Evolutionary conservation across 768 basidiomycete genomes (phyloP).

Genomic region (Guyanaporus albipodus): DNA sequence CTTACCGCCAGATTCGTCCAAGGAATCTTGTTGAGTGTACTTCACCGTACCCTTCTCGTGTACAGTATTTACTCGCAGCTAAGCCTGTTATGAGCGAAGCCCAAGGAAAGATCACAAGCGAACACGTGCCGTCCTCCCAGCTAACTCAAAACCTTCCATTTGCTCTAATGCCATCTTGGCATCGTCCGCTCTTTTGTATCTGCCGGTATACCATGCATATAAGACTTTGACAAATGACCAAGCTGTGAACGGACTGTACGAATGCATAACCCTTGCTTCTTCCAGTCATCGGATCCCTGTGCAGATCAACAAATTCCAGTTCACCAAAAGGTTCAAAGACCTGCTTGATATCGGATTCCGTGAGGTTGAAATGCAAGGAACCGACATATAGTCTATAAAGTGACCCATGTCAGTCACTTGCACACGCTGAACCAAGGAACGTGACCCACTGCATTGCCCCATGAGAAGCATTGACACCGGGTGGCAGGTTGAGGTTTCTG

Average conservation of each 20-base stretch:
- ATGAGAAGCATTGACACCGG: conserved; percentile 78
- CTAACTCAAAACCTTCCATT: conserved; percentile 98
- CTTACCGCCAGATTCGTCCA: conserved; percentile 89
- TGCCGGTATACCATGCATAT: conserved; percentile 27
- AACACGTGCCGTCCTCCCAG: conserved; percentile 76
- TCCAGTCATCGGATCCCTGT: conserved; percentile 90
- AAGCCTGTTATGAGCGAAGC: conserved; percentile 12
- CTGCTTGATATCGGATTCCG: conserved; percentile 96
- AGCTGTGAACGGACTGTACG: conserved; percentile 66
- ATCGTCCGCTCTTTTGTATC: conserved; percentile 88
- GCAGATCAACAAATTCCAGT: conserved; percentile 97
- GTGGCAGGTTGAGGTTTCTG: conserved; percentile 78
- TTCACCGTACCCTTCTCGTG: conserved; percentile 82
- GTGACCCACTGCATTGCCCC: conserved; percentile 77
- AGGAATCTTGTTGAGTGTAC: conserved; percentile 71
- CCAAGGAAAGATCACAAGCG: conserved; percentile 6
- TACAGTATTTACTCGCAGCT: conserved; percentile 89
- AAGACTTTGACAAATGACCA: neutral
- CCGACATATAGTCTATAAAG: conserved; percentile 85
- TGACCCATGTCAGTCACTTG: conserved; percentile 10
- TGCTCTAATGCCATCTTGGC: conserved; percentile 96
- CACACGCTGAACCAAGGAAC: conserved; percentile 15
- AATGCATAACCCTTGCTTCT: conserved; percentile 98
- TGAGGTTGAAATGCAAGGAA: conserved; percentile 94
- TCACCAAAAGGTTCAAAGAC: conserved; percentile 99